These are phyloP conservation scores for Sordariomycetes sp. DNA, from an alignment of 2,329 filamentous ascomycete species.

Conservation along the genomic window DNA sequence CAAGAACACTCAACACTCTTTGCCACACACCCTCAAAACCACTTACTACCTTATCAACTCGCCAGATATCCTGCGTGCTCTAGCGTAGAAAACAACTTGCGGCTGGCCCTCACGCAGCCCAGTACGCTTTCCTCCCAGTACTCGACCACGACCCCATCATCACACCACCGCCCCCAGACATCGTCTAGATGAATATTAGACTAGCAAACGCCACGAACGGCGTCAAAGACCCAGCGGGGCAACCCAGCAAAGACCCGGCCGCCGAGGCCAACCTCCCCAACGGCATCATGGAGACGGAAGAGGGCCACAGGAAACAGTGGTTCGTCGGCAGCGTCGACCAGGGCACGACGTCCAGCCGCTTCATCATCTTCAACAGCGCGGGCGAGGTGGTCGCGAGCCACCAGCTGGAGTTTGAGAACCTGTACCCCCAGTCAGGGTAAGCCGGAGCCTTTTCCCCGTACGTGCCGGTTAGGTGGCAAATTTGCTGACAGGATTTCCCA, in stretches of 20 bases:
- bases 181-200: background rate
- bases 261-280: conserved; percentile 11
- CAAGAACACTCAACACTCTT: background rate
- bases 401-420: conserved; percentile 76
- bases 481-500: background rate
- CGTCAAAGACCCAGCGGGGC: background rate
- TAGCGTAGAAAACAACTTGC: background rate
- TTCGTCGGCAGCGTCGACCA: conserved; percentile 86
- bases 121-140: background rate
- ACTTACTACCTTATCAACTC: background rate
- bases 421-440: conserved; percentile 75
- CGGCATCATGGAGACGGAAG: conserved; percentile 17
- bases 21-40: background rate
- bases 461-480: background rate
- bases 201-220: background rate
- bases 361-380: conserved; percentile 75
- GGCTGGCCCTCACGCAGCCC: background rate
- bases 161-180: background rate
- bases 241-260: background rate
- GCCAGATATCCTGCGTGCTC: background rate
- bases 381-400: conserved; percentile 71
- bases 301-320: conserved; percentile 27
- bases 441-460: conserved; percentile 12
- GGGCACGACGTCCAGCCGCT: conserved; percentile 78
- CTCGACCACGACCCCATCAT: background rate